Conservation (phyloP, 2,329 filamentous ascomycete genomes). For the Arthrocladium fulminans region DNA sequence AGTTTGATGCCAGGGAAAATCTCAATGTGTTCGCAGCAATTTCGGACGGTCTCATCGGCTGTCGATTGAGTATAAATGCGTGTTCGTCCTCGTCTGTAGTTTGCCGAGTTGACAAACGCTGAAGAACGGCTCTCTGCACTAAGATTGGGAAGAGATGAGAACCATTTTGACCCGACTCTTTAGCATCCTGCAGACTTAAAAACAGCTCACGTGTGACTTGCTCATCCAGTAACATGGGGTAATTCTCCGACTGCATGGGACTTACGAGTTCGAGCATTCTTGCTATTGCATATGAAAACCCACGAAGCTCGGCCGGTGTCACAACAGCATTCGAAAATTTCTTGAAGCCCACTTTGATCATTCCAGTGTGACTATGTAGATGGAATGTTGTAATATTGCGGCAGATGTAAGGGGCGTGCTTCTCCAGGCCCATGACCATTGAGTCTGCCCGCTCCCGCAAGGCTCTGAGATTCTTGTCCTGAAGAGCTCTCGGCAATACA, state of each 20-base stretch:
- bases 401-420: not conserved
- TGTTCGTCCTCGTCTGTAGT: not conserved
- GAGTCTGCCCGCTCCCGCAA: not conserved
- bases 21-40: not conserved
- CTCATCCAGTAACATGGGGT: not conserved
- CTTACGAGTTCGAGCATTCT: not conserved
- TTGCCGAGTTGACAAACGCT: not conserved
- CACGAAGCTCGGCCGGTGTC: not conserved
- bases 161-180: not conserved
- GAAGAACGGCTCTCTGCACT: not conserved
- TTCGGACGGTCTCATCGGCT: not conserved
- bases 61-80: not conserved
- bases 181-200: not conserved
- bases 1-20: not conserved
- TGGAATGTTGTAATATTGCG: not conserved
- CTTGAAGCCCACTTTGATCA: not conserved
- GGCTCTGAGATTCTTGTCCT: conserved; percentile 20
- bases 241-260: not conserved
- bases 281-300: not conserved
- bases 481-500: conserved; percentile 60
- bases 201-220: not conserved
- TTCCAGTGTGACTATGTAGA: not conserved
- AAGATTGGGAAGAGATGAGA: not conserved
- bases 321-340: not conserved
- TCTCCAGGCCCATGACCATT: not conserved